Percentiles rank a stretch among this genome's conserved stretches.
phyloP scores from a whole-genome alignment of 2,329 filamentous ascomycete genomes.

The Arthrinium phaeospermum region DNA sequence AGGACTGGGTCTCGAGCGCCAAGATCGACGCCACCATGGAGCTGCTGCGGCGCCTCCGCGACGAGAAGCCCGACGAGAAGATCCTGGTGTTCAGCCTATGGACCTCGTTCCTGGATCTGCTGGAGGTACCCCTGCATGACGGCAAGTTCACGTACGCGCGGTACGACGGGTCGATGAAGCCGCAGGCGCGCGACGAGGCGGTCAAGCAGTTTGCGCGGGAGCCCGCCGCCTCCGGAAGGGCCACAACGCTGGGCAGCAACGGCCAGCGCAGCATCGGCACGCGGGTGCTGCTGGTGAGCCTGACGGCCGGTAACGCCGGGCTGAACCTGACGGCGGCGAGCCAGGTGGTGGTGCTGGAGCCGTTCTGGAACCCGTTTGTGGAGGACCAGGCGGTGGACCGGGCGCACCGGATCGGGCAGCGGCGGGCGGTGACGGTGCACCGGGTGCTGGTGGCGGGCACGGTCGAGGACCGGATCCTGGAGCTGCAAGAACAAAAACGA shows the following conservation, averaged over 20 bases:
- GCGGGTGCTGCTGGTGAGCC: slow-evolving; percentile 70
- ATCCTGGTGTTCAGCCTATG: slow-evolving; percentile 42
- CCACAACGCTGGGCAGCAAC: too few species aligned
- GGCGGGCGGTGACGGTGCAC: slow-evolving; percentile 13
- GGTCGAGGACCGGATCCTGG: slow-evolving; percentile 60
- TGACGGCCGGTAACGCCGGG: slow-evolving; percentile 73
- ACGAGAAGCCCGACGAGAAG: slow-evolving; percentile 35
- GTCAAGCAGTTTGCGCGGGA: slow-evolving; percentile 35
- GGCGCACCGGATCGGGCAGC: slow-evolving; percentile 21
- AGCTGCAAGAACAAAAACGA: slow-evolving; percentile 72
- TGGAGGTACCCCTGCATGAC: slow-evolving; percentile 39
- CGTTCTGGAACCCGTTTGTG: slow-evolving; percentile 25
- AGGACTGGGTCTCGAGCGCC: slow-evolving; percentile 37
- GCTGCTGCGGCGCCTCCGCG: slow-evolving; percentile 33
- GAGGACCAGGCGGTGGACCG: slow-evolving; percentile 22
- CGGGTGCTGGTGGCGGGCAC: slow-evolving; percentile 20
- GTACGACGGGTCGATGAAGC: slow-evolving; percentile 40
- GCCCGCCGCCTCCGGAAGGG: slow-evolving; percentile 23
- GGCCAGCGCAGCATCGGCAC: background rate
- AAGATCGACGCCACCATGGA: slow-evolving; percentile 40
- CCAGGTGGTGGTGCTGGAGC: slow-evolving; percentile 21
- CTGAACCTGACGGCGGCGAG: slow-evolving; percentile 22
- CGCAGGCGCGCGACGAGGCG: slow-evolving; percentile 30
- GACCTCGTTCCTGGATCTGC: slow-evolving; percentile 41
- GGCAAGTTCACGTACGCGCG: slow-evolving; percentile 35